Base-by-base conservation (phyloP, 2,329 filamentous ascomycete genomes). In the Pseudogymnoascus sp. region DNA sequence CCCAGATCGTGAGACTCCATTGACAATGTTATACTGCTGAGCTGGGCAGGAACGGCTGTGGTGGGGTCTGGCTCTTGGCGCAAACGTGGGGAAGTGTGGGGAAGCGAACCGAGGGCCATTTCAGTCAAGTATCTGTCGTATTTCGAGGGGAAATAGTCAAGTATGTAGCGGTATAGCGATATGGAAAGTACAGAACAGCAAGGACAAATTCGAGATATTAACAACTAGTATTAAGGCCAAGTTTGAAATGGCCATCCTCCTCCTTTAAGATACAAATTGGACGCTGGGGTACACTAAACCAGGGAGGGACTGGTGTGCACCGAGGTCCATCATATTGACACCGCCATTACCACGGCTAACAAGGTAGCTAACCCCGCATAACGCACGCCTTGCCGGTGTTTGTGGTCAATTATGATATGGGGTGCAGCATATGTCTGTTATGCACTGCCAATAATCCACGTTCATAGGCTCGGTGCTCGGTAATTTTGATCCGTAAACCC, bases 31-130 rank as follows among this genome's bases (percentile, higher is more conserved):
- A 52, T 31, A 27, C 31, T 55, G 45, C 5, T 18, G 48, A 55
- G 2, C 29, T 55, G 29, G 29, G 13, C 29, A 55, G 35, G 25
- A 55, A 55, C 12, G 48, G 29, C n/a, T 21, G 48, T 33, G 48
- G 48, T 33, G 48, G 48, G 48, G 48, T 55, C 9, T 33, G 9
- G 15, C 27, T 21, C 29, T 55, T 33, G 48, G 48, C 29, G 9
- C n/a, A 55, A 55, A 55, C 48, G 48, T 35, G 48, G 48, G 48
- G 48, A 55, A 55, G 48, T 55, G 48, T 55, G 48, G 48, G 48
- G 48, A 55, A 55, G 29, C 48, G 29, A 10, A 55, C 48, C 48
- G 29, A 55, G 15, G 21, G 48, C 48, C 48, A 55, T 55, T 10
- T 55, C 48, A 55, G 29, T 10, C 15, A 33, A 33, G 48, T 12